Percentiles rank a stretch among this genome's conserved stretches.
phyloP scores from a whole-genome alignment of 257 asterid species.

The Rauvolfia tetraphylla region DNA sequence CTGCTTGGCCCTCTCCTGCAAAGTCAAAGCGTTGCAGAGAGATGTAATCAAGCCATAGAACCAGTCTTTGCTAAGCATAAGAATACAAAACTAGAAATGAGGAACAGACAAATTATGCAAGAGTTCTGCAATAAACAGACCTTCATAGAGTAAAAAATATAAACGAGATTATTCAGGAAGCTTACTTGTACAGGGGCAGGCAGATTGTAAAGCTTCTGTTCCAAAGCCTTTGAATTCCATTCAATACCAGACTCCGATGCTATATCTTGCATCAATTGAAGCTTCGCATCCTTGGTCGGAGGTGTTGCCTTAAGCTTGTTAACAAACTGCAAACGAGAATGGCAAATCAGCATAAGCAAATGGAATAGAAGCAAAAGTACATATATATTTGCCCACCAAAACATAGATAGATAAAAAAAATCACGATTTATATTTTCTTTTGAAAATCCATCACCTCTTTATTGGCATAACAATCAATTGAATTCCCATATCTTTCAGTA shows the following conservation, averaged over 20 bases:
- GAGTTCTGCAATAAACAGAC: not conserved
- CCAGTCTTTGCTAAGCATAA: not conserved
- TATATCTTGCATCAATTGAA: conserved; percentile 64
- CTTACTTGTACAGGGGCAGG: conserved; percentile 41
- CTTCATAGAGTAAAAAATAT: not conserved
- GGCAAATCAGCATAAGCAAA: not conserved
- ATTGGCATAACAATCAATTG: conserved; percentile 45
- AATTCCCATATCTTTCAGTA: conserved; percentile 57
- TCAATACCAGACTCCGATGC: conserved; percentile 58
- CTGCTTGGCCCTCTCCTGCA: conserved; percentile 38
- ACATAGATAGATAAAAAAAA: not conserved
- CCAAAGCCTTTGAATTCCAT: conserved; percentile 67
- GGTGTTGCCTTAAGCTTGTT: conserved; percentile 45
- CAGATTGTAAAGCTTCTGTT: conserved; percentile 47
- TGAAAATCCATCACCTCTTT: conserved; percentile 45
- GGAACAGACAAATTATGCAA: not conserved
- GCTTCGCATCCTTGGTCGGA: conserved; percentile 57
- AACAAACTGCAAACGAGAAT: conserved; percentile 40
- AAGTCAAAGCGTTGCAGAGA: conserved; percentile 7
- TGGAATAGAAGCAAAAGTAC: not conserved
- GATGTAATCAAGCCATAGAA: not conserved
- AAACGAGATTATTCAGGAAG: not conserved
- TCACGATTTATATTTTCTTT: not conserved
- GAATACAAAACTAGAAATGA: not conserved
- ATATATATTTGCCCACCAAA: not conserved